phyloP scores from a whole-genome alignment of 805 yeast species.

The Zygosaccharomyces pseudorouxii region DNA sequence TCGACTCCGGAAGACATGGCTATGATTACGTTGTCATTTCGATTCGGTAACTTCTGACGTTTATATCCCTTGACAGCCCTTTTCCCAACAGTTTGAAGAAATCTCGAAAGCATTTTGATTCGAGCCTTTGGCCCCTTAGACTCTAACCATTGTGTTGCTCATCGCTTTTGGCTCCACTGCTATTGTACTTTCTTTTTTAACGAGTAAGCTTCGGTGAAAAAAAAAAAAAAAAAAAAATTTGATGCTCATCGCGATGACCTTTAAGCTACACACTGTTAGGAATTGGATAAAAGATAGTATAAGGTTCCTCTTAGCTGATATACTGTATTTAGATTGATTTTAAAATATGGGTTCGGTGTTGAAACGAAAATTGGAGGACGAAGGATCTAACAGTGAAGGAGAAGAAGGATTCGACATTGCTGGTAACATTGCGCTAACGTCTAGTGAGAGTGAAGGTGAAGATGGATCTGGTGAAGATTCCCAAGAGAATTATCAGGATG shows the following conservation, averaged over 20 bases:
- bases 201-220: conserved; percentile 1
- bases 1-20: conserved; percentile 99
- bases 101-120: conserved; percentile 12
- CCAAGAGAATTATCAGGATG: conserved; percentile 21
- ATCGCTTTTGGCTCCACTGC: neutral
- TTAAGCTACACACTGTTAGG: neutral
- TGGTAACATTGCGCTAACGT: conserved; percentile 47
- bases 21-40: conserved; percentile 59
- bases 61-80: conserved; percentile 16
- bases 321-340: neutral
- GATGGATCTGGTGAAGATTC: conserved; percentile 28
- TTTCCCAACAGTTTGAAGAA: conserved; percentile 7
- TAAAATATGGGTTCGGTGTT: conserved; percentile 5
- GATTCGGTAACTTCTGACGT: conserved; percentile 37
- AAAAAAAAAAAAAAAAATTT: conserved; percentile 9
- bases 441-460: conserved; percentile 38
- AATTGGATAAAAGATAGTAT: neutral
- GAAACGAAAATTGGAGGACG: conserved; percentile 14
- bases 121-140: neutral
- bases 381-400: conserved; percentile 40
- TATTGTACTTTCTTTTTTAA: neutral
- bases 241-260: conserved; percentile 17
- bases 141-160: neutral
- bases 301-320: neutral
- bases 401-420: conserved; percentile 55